Conservation (phyloP, 2,329 filamentous ascomycete species). For the Periconia sp. region DNA sequence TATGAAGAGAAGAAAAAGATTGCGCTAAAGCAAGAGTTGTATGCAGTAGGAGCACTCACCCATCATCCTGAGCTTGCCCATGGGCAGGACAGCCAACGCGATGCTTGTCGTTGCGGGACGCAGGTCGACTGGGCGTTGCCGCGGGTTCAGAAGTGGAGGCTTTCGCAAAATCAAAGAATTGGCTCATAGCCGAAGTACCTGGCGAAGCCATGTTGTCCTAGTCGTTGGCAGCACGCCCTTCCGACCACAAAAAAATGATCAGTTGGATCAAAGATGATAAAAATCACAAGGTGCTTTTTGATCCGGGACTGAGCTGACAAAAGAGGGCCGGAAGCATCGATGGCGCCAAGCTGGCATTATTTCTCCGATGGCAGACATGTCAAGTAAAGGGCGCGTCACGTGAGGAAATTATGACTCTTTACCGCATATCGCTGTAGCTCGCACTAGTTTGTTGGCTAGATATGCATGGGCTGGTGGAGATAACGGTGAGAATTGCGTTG, state of each 20-base stretch:
- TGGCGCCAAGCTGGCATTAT: not conserved
- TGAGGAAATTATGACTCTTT: not conserved
- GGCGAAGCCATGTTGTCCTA: conserved; percentile 28
- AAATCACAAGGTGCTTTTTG: not conserved
- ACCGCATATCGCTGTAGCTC: not conserved
- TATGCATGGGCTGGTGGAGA: too few relatives aligned
- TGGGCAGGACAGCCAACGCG: conserved; percentile 21
- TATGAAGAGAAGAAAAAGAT: not conserved
- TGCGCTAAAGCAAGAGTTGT: not conserved
- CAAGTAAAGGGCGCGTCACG: not conserved
- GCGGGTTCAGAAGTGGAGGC: conserved; percentile 32
- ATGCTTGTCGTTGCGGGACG: conserved; percentile 4
- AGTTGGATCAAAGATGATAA: not conserved
- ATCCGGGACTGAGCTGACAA: not conserved
- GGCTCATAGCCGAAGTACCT: conserved; percentile 35
- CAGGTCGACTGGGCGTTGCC: conserved; percentile 12
- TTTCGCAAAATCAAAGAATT: conserved; percentile 45
- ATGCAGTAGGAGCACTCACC: conserved; percentile 13
- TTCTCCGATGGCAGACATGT: not conserved
- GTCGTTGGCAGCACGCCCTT: conserved; percentile 3
- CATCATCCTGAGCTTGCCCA: conserved; percentile 20
- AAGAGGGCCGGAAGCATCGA: not conserved
- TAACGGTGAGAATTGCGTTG: too few relatives aligned
- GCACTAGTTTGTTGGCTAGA: too few relatives aligned
- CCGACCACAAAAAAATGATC: not conserved